Base-by-base conservation (phyloP, 441 rosid species). In the Arabidopsis lyrata region DNA sequence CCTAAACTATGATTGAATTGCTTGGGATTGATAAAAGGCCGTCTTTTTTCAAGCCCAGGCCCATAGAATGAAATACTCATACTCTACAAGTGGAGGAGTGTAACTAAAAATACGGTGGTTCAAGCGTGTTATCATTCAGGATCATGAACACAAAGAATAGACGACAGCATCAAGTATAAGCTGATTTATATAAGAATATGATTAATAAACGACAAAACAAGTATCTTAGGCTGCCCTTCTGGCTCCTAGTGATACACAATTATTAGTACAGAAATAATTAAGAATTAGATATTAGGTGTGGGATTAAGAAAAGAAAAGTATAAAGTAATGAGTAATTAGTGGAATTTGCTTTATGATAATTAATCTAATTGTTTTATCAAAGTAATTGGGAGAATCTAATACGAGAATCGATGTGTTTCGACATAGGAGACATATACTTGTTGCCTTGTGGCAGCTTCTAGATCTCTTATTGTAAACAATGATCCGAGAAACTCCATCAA, bases 341-440 rank as follows among this genome's bases (percentile, higher is more conserved):
- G 68, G 73, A 60, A 52, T 72, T 32, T 27, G 56, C 38, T 52
- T 58, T 66, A 66, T 24, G 32, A 0, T 35, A 71, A 14, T 24
- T 29, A 59, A 27, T 42, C 6, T 13, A 47, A 29, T 63, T 32
- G 39, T 70, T 65, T 45, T 18, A 49, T 48, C 24, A 65, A 70
- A 57, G 67, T 57, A 71, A 58, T 63, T 74, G 68, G 63, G 18
- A 42, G 81, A 77, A 77, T 72, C 80, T 60, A 72, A 50, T 18
- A 72, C 77, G 47, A 52, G 35, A 59, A 38, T 38, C 73, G 2
- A 66, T 59, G 73, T 77, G 73, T 77, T 66, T 66, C 60, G 70
- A 45, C 47, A 44, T 16, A 72, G 77, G 77, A 66, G 69, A 71
- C 77, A 77, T 52, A 39, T n/a, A 24, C 27, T 24, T 32, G 63